Evolutionary conservation across 352 stramenopile genomes (phyloP), one percentile per base, ranked within the genome.

Genomic region (Globisporangium acanthophoron): DNA sequence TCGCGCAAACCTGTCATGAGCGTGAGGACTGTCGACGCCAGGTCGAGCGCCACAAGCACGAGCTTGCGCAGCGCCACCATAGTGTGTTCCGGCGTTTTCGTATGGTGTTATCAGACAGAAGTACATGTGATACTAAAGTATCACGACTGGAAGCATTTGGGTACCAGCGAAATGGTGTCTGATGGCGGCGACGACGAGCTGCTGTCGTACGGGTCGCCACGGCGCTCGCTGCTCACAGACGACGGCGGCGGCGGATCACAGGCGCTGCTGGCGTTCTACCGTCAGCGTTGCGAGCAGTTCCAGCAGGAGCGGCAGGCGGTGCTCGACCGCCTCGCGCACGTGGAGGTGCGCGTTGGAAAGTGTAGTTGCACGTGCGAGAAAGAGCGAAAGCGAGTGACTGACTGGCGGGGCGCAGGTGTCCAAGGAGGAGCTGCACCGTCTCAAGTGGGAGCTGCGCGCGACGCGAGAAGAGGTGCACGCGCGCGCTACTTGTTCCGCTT

Each of bases 351-450:
- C 0, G 0, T 8, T 9, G 8, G 31, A 15, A 40, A 15, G 35
- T 5, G 35, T 13, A 12, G 4, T 43, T 2, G 11, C 37, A 5
- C 4, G 3, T 37, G 33, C 8, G 33, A 49, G 37, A 16, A 12
- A 39, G 8, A 9, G 8, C 7, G 33, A 8, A 9, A 43, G 37
- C 35, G 35, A 15, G 8, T 9, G 35, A 40, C 35, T 40, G 8
- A 40, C 35, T 6, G 37, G 12, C 37, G 3, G 12, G 8, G 37
- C 12, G 21, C 27, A 93, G 78, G 74, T 90, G 9, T 80, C 78
- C 7, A 90, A 91, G 51, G 85, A 92, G 52, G 74, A 92, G 67
- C 55, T 78, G 20, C 80, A 93, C 66, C 70, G 77, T 18, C 59
- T 80, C 35, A 85, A 90, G 58, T 93, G 84, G 85, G 79, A 90